These are phyloP conservation scores for Pseudogymnoascus sp. DNA, from an alignment of 2,329 filamentous ascomycete genomes.

Conservation along the genomic window DNA sequence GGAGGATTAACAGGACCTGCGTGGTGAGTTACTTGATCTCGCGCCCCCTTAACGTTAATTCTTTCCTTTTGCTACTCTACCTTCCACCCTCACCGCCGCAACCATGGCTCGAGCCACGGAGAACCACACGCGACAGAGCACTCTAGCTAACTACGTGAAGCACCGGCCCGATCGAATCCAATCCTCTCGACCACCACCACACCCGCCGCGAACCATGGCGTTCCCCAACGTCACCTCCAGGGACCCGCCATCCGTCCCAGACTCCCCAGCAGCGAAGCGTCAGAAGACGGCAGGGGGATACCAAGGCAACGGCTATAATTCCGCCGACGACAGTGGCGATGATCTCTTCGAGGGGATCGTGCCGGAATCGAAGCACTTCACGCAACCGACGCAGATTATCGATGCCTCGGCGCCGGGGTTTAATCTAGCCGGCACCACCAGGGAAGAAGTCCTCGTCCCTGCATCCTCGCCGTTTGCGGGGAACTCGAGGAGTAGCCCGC, in stretches of 20 bases:
- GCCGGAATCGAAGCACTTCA: conserved; percentile 39
- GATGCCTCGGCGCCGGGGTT: conserved; percentile 27
- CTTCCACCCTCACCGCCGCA: not conserved
- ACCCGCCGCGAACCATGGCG: not conserved
- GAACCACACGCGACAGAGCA: not conserved
- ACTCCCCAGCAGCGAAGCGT: conserved; percentile 29
- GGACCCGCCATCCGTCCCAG: conserved; percentile 14
- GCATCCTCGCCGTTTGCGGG: conserved; percentile 67
- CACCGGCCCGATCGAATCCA: not conserved
- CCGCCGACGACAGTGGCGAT: conserved; percentile 41
- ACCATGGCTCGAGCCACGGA: not conserved
- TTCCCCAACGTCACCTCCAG: not conserved
- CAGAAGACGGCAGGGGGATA: conserved; percentile 30
- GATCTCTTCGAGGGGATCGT: conserved; percentile 39
- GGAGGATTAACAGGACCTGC: not conserved
- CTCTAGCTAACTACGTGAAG: not conserved
- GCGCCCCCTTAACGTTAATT: not conserved
- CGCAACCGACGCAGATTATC: conserved; percentile 39
- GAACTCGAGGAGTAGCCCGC: conserved; percentile 15
- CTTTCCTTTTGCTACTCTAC: not conserved
- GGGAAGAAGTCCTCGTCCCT: conserved; percentile 65
- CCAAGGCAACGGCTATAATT: conserved; percentile 30
- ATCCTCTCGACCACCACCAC: not conserved
- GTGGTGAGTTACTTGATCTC: not conserved
- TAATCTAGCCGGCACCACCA: not conserved